These are phyloP conservation scores for Monosporascus sp. DNA, from an alignment of 2,329 filamentous ascomycete genomes.

Conservation along the genomic window DNA sequence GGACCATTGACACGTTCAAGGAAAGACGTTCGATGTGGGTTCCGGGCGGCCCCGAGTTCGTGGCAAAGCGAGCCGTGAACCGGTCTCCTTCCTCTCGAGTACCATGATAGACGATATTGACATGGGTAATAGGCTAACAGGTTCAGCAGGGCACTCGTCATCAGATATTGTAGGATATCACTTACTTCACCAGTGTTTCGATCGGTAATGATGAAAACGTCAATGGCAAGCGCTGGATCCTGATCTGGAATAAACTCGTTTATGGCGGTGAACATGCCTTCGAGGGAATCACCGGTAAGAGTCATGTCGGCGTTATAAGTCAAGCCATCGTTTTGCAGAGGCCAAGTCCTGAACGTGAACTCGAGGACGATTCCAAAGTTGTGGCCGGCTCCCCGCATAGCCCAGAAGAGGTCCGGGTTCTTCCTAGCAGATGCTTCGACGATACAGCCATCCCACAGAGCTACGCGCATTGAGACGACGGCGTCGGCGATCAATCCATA, in stretches of 20 bases:
- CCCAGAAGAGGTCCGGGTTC: slow-evolving; percentile 39
- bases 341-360: slow-evolving; percentile 6
- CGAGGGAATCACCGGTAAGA: slow-evolving; percentile 6
- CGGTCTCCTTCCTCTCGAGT: slow-evolving; percentile 1
- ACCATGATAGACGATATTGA: slow-evolving; percentile 7
- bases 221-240: slow-evolving; percentile 4
- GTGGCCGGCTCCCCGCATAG: slow-evolving; percentile 37
- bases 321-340: slow-evolving; percentile 1
- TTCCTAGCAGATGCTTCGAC: slow-evolving; percentile 19
- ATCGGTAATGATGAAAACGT: slow-evolving; percentile 4
- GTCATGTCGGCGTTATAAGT: slow-evolving; percentile 8
- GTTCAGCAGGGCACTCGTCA: background rate
- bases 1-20: slow-evolving; percentile 5
- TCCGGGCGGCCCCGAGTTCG: background rate
- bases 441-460: slow-evolving; percentile 32
- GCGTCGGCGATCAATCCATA: slow-evolving; percentile 37
- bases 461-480: slow-evolving; percentile 33
- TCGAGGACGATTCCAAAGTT: slow-evolving; percentile 34
- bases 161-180: background rate
- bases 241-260: slow-evolving; percentile 7
- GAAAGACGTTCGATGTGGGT: background rate
- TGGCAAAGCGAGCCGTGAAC: slow-evolving; percentile 6
- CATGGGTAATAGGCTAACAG: slow-evolving; percentile 1
- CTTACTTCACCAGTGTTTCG: slow-evolving; percentile 1
- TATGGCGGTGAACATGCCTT: slow-evolving; percentile 3